Conservation (phyloP, 306 rosid species). For the Cucumis hystrix region DNA sequence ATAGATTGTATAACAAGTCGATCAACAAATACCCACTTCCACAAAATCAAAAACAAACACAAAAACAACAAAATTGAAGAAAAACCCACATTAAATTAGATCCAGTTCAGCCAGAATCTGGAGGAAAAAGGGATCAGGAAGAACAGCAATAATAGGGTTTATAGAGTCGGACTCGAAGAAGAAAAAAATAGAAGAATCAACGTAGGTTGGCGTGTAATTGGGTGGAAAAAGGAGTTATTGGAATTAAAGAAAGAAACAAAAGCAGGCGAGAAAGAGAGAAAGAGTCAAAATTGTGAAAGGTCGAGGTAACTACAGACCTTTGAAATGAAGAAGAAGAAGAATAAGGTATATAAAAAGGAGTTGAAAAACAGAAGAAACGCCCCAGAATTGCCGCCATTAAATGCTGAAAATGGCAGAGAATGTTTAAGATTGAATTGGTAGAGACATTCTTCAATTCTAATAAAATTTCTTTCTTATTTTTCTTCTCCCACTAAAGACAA, state of each 20-base stretch:
- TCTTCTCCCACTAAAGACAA: background rate
- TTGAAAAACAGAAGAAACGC: constrained; percentile 6
- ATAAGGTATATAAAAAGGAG: background rate
- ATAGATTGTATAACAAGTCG: background rate
- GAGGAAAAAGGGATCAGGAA: background rate
- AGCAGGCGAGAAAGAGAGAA: background rate
- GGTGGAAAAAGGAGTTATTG: background rate
- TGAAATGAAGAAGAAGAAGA: background rate
- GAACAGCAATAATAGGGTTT: background rate
- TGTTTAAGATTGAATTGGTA: constrained; percentile 5
- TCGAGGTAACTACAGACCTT: background rate
- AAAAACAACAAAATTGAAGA: background rate
- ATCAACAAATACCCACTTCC: background rate
- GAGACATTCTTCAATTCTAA: background rate
- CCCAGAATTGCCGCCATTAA: constrained; percentile 3
- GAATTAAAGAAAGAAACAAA: background rate
- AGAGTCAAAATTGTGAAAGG: background rate
- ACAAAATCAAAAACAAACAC: background rate
- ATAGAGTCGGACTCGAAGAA: no score
- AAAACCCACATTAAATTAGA: background rate
- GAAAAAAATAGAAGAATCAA: background rate
- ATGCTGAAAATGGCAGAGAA: constrained; percentile 2
- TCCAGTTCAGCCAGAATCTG: background rate
- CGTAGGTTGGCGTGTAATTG: background rate
- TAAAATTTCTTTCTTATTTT: background rate